These are phyloP conservation scores for Suillus subaureus DNA, from an alignment of 768 basidiomycete genomes.

Conservation along the genomic window DNA sequence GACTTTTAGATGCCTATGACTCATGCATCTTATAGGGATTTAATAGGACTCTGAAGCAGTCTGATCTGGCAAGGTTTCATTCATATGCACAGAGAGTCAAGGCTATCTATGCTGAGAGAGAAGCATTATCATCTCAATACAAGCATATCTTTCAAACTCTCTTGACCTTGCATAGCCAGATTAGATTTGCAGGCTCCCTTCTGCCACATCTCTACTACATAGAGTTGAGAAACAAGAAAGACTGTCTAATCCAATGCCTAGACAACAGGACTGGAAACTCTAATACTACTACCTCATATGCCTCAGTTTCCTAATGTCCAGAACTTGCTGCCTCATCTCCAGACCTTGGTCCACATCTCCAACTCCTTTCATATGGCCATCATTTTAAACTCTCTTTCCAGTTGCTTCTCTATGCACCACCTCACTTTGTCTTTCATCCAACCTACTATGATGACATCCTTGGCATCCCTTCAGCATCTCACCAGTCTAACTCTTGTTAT, in stretches of 20 bases:
- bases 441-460: not conserved
- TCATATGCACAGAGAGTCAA: not conserved
- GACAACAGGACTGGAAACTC: not conserved
- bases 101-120: not conserved
- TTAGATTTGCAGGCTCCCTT: not conserved
- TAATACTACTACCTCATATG: not conserved
- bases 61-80: not conserved
- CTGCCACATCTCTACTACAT: not conserved
- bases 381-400: not conserved
- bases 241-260: not conserved
- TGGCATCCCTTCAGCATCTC: not conserved
- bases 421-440: not conserved
- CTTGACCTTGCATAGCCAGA: fast-evolving
- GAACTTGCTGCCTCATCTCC: not conserved
- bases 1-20: no score
- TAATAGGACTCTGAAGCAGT: not conserved
- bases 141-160: not conserved
- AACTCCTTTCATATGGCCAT: not conserved
- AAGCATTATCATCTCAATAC: fast-evolving
- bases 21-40: not conserved
- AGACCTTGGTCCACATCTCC: not conserved
- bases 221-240: not conserved
- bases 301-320: not conserved
- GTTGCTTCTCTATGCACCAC: not conserved
- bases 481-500: not conserved